Evolutionary conservation across 176 grass and related monocot species (phyloP).

Genomic region (Triticum aestivum): IWGSC_CS_RefSeq_v2.1 NC_057800.1:100412413-100412912

Average conservation of each 20-base stretch:
- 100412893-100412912: conserved; percentile 32
- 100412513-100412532: conserved; percentile 21
- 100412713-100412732: conserved; percentile 48
- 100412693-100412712: conserved; percentile 69
- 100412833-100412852: conserved; percentile 18
- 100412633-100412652: conserved; percentile 89
- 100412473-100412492: conserved; percentile 42
- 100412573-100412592: conserved; percentile 60
- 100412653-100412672: conserved; percentile 75
- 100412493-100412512: conserved; percentile 44
- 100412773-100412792: conserved; percentile 77
- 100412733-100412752: conserved; percentile 41
- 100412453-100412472: conserved; percentile 31
- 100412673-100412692: conserved; percentile 71
- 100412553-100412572: conserved; percentile 58
- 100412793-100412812: conserved; percentile 85
- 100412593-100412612: conserved; percentile 52
- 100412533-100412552: conserved; percentile 24
- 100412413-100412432: conserved; percentile 27
- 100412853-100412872: background rate
- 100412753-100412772: conserved; percentile 45
- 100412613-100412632: conserved; percentile 62
- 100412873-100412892: background rate
- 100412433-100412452: conserved; percentile 10
- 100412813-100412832: conserved; percentile 56